Conservation (phyloP, 2,329 filamentous ascomycete species). For the Talaromyces funiculosus region DNA sequence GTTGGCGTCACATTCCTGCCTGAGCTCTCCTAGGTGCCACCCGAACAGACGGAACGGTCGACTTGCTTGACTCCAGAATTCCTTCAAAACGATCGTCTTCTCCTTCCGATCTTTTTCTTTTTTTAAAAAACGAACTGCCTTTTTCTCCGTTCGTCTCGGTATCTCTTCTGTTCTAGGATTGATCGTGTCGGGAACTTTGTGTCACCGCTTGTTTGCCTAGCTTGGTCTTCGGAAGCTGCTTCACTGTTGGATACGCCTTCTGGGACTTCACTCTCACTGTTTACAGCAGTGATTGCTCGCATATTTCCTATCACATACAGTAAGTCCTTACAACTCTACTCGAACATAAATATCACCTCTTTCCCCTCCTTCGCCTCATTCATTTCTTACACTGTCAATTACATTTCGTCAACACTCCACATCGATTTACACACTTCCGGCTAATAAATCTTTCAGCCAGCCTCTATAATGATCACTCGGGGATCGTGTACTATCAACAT, state of each 20-base stretch:
- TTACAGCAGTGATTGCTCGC: neutral
- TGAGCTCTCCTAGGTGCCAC: slow-evolving; percentile 20
- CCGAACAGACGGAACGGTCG: slow-evolving; percentile 12
- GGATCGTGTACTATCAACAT: slow-evolving; percentile 42
- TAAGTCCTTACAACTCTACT: neutral
- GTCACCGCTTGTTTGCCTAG: slow-evolving; percentile 11
- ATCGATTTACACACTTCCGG: neutral
- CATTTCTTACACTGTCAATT: neutral
- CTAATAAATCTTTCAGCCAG: slow-evolving; percentile 19
- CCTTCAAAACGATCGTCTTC: slow-evolving; percentile 30
- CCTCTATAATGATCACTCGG: slow-evolving; percentile 37
- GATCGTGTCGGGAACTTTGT: slow-evolving; percentile 8
- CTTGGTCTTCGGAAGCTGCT: neutral
- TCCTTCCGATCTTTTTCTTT: slow-evolving; percentile 17
- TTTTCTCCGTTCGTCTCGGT: slow-evolving; percentile 22
- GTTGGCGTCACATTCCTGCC: slow-evolving; percentile 30
- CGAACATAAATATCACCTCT: slow-evolving; percentile 6
- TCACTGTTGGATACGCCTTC: neutral
- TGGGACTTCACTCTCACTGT: neutral
- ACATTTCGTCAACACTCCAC: neutral
- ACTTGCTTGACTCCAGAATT: slow-evolving; percentile 11
- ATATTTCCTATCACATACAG: slow-evolving; percentile 10
- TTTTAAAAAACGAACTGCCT: slow-evolving; percentile 27
- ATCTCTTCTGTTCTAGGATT: slow-evolving; percentile 18
- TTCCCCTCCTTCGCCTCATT: neutral